Evolutionary conservation across 2,329 filamentous ascomycete genomes (phyloP), one percentile per base, ranked within the genome.

Genomic region (Colletotrichum tropicale): DNA sequence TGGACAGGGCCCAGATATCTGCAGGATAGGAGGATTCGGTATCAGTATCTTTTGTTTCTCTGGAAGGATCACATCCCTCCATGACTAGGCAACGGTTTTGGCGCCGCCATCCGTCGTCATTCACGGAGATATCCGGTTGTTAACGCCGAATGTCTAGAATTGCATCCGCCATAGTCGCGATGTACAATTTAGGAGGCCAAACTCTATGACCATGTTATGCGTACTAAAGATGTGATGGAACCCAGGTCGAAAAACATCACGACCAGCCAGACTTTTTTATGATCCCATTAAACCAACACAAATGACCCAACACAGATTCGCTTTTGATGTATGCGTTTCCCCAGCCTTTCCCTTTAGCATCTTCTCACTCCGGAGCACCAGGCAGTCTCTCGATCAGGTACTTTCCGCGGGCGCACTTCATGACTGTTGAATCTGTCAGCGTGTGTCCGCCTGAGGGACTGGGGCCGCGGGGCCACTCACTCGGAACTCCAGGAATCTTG

Each of bases 341-440:
- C 16, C 16, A 7, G 7, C 7, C 7, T 18, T 26, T 16, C 64
- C 36, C n/a, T 30, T 30, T 67, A 12, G 7, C 6, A 12, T 60
- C 55, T 6, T 61, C 83, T 78, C 80, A 85, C 65, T 96, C 93
- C 38, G 95, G 94, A 48, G 95, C 95, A 84, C 96, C 94, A 7
- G 96, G 96, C 77, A 98, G 86, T 80, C 96, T 92, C 89, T 98
- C 97, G 81, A 99, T 97, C 64, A 96, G 93, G 85, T 98, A 98
- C 85, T 98, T 98, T 61, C 95, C 95, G 81, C 95, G 91, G 8
- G 94, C 94, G 32, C 97, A 95, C 81, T 93, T 95, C 89, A 98
- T 90, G 80, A 95, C 30, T 93, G 93, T 73, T 74, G 16, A 78
- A 78, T 79, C 89, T 71, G 91, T 90, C 3, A 90, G 90, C 15